Conservation (phyloP, 192 early-diverging fungal genomes). For the Fimicolochytrium jonesii region DNA sequence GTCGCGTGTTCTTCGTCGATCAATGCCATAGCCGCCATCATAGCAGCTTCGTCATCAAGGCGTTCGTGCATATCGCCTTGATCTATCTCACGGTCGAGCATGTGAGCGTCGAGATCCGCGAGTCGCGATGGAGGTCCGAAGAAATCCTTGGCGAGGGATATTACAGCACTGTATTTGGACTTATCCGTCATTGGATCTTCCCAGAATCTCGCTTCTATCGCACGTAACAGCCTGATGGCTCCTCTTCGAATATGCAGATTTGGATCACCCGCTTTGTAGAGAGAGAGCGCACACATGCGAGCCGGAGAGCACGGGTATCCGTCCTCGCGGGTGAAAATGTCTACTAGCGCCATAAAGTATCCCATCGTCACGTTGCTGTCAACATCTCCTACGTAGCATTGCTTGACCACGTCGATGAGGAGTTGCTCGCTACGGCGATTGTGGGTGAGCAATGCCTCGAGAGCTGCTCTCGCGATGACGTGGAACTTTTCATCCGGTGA, state of each 20-base stretch:
- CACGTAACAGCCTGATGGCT: slow-evolving; percentile 66
- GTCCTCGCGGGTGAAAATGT: slow-evolving; percentile 57
- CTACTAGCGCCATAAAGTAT: slow-evolving; percentile 68
- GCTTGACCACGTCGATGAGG: slow-evolving; percentile 59
- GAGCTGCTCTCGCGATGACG: slow-evolving; percentile 49
- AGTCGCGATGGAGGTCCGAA: slow-evolving; percentile 19
- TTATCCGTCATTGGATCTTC: slow-evolving; percentile 4
- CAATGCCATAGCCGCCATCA: slow-evolving; percentile 16
- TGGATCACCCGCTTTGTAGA: slow-evolving; percentile 77
- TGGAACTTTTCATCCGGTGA: slow-evolving; percentile 40
- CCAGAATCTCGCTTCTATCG: slow-evolving; percentile 64
- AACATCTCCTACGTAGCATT: slow-evolving; percentile 61
- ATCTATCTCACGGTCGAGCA: slow-evolving; percentile 10
- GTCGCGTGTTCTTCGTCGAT: slow-evolving; percentile 28
- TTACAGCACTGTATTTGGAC: slow-evolving; percentile 8
- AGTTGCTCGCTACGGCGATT: slow-evolving; percentile 42
- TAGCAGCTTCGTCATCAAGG: slow-evolving; percentile 23
- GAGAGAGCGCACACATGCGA: slow-evolving; percentile 39
- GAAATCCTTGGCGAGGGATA: slow-evolving; percentile 17
- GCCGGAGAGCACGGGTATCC: slow-evolving; percentile 63
- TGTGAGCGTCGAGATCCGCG: slow-evolving; percentile 11
- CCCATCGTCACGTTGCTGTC: slow-evolving; percentile 56
- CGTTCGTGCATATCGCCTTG: no score
- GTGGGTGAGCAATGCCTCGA: slow-evolving; percentile 64
- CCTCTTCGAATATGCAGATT: slow-evolving; percentile 63